Conservation (phyloP, 768 basidiomycete genomes). For the Boletus barrowsii region DNA sequence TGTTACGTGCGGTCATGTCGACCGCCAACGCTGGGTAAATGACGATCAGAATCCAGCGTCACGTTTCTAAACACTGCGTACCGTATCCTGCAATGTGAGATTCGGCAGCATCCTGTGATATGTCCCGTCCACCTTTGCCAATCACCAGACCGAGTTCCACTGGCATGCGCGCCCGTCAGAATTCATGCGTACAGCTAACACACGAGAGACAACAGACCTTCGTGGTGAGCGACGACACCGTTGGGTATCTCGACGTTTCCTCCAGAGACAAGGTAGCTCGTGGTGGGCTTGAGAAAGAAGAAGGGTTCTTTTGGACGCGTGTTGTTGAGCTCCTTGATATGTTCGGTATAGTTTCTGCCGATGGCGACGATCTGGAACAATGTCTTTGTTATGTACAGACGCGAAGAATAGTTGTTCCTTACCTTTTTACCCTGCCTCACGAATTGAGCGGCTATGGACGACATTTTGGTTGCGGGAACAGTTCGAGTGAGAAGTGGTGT, state of each 20-base stretch:
- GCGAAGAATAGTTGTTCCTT: neutral
- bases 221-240: conserved; percentile 85
- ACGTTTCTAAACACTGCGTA: conserved; percentile 33
- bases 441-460: conserved; percentile 38
- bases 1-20: conserved; percentile 94
- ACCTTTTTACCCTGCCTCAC: conserved; percentile 48
- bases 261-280: conserved; percentile 75
- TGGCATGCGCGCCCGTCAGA: conserved; percentile 19
- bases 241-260: conserved; percentile 83
- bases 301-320: conserved; percentile 87
- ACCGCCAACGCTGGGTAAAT: conserved; percentile 72
- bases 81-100: conserved; percentile 90
- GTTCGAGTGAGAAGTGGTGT: no score
- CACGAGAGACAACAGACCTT: conserved; percentile 50
- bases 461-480: conserved; percentile 22
- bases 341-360: conserved; percentile 90
- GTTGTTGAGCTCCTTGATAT: conserved; percentile 90
- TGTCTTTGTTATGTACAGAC: neutral
- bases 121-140: conserved; percentile 82
- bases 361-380: conserved; percentile 81
- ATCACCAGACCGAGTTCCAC: conserved; percentile 98
- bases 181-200: no score
- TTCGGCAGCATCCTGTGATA: conserved; percentile 66
- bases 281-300: conserved; percentile 97
- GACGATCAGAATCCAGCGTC: neutral